Evolutionary conservation across 2,329 filamentous ascomycete genomes (phyloP), one percentile per base, ranked within the genome.

Genomic region (Diplocarpon rosae): DNA sequence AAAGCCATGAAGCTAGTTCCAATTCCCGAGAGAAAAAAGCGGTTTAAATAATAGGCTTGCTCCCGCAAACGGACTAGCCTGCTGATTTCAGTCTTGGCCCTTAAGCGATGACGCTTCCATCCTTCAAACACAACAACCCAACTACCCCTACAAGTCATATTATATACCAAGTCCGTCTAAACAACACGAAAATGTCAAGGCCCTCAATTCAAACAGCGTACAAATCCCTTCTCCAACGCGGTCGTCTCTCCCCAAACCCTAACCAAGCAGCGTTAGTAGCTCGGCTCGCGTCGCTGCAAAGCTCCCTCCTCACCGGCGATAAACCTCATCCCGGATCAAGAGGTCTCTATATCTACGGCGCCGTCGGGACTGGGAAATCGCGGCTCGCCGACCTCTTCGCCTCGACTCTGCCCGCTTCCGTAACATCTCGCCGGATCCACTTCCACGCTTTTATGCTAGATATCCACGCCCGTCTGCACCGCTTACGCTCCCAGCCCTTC

Each of bases 391-490:
- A 47, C 24, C 41, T 47, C 17, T 47, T 47, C 27, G 39, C 43
- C 24, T 15, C 42, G n/a, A 46, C 47, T 11, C 43, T 49, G 32
- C 43, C 43, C 1, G 8, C 43, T 8, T 29, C 30, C 24, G 30
- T 49, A 12, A 43, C 47, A 5, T 38, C 37, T 14, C 27, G 47
- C 7, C 43, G 43, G 10, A 34, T 45, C 2, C 47, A 47, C 36
- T 49, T 46, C 34, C 29, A 49, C 34, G 44, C 43, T 15, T 49
- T 49, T 39, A 49, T 49, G 43, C 45, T 49, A 34, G 47, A 49
- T 28, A 46, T 49, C 20, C 47, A 49, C 39, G 38, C 29, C 12
- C 47, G 47, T 12, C 43, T 46, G n/a, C 47, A 49, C 32, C 37
- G 29, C 2, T 43, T 43, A 2, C 47, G 36, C 17, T 43, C 43